Evolutionary conservation across 768 basidiomycete genomes (phyloP).

Genomic region (Lentinus tigrinus): DNA sequence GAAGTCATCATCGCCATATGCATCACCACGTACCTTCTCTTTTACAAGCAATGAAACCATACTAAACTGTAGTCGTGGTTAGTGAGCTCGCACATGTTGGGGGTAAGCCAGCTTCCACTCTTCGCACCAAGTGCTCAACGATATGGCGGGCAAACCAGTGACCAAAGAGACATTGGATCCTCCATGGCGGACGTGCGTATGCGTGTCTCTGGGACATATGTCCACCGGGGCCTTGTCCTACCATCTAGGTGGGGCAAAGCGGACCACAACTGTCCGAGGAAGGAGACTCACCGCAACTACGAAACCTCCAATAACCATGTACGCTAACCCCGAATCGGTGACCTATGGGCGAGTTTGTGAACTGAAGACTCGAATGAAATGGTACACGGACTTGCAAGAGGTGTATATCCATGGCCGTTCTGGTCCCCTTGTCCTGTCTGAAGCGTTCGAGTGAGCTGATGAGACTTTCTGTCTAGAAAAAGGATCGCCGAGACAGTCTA

Average conservation of each 20-base stretch:
- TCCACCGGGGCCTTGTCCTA: too few species aligned
- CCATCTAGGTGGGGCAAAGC: too few species aligned
- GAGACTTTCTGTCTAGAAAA: too few species aligned
- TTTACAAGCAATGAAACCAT: conserved; percentile 80
- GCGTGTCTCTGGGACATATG: too few species aligned
- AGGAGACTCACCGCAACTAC: conserved; percentile 41
- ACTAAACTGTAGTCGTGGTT: conserved; percentile 57
- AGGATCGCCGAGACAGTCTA: too few species aligned
- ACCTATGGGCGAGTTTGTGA: conserved; percentile 43
- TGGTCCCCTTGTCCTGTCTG: too few species aligned
- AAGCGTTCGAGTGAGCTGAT: too few species aligned
- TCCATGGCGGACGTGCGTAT: too few species aligned
- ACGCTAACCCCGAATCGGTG: conserved; percentile 51
- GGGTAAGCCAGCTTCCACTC: too few species aligned
- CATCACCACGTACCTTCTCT: conserved; percentile 55
- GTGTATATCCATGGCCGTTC: conserved; percentile 5
- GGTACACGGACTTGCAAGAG: conserved; percentile 29
- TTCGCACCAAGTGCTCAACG: too few species aligned
- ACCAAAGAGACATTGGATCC: too few species aligned
- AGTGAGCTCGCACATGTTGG: not conserved
- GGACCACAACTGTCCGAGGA: not conserved
- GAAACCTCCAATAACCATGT: conserved; percentile 62
- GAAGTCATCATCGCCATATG: not conserved
- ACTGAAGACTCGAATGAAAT: conserved; percentile 6
- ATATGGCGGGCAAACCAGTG: too few species aligned